Evolutionary conservation across 306 rosid genomes (phyloP), one percentile per base, ranked within the genome.

Genomic region (Morella rubra): DNA sequence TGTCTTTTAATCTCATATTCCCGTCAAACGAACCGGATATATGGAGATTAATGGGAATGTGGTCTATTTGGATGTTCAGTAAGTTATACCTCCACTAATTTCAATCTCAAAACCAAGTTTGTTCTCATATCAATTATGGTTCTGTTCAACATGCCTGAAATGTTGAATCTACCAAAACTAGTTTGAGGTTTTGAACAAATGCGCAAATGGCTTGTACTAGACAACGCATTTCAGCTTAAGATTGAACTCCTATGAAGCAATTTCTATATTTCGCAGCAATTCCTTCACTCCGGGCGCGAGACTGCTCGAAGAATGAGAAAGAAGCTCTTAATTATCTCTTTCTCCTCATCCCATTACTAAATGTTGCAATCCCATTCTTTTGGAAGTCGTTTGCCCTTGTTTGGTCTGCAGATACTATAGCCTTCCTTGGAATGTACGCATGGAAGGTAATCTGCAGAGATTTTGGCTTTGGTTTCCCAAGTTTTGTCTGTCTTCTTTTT

Each of bases 301-400:
- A 95, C 84, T 95, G 99, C 89, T 90, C 97, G 3, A 95, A 95
- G 73, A 89, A 90, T 70, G 99, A 95, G 91, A 95, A 95, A 83
- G 99, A 95, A 81, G 99, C 99, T 81, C 91, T 95, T 41, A 95
- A 95, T 90, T 92, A 92, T 85, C 96, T 95, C 37, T 92, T 95
- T 79, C 91, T 95, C 62, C 88, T 95, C n/a, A 18, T 95, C 69
- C 99, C 99, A 45, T 77, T 95, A 80, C 78, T 95, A 73, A 95
- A 95, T 72, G 90, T 95, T 77, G 52, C 60, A 52, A 95, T 95
- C 70, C 99, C 99, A n/a, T 92, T 92, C 90, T 90, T 95, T 73
- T 85, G 75, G 89, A 95, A 95, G 87, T 95, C 99, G n/a, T 95
- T 95, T 80, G 88, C 99, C 6, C 86, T 92, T 79, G 99, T 92